Evolutionary conservation across 164 flowering plant genomes (phyloP), one percentile per base, ranked within the genome.

Genomic region (Houttuynia cordata): DNA sequence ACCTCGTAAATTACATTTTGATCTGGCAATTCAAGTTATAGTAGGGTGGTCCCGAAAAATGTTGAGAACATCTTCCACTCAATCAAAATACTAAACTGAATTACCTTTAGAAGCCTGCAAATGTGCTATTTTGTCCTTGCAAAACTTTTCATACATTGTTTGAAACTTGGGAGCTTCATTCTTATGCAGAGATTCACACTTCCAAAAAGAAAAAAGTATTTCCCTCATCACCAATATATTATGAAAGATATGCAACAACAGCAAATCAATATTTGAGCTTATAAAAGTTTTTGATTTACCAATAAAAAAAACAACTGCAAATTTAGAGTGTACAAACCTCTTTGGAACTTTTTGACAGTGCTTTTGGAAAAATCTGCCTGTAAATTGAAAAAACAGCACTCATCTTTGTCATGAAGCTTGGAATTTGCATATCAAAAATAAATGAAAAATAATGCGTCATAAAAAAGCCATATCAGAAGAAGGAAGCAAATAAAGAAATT

Each of bases 261-360:
- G 37, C 37, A 30, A n/a, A n/a, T n/a, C n/a, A n/a, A n/a, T n/a
- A n/a, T n/a, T n/a, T n/a, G n/a, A n/a, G n/a, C n/a, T n/a, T n/a
- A n/a, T n/a, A n/a, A n/a, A n/a, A n/a, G n/a, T n/a, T n/a, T n/a
- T n/a, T n/a, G n/a, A n/a, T n/a, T n/a, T n/a, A n/a, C n/a, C n/a
- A n/a, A n/a, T n/a, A n/a, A n/a, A n/a, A n/a, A n/a, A n/a, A n/a
- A n/a, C n/a, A 20, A n/a, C n/a, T n/a, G 10, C 17, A 23, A 56
- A 24, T 54, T 17, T 21, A 30, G 2, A 12, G 20, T 54, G 10
- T 20, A 23, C 21, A 34, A 7, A 62, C 98, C 96, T 92, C 98
- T 71, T 89, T 92, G 39, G 96, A 81, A 73, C 85, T 89, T 79
- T 89, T 92, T 25, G 83, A 79, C 40, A 92, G 83, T 61, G 84